Percentiles rank a stretch among this genome's conserved stretches.
Evolutionary conservation across 805 yeast species (phyloP).

Genomic region (Wickerhamomyces hampshirensis): DNA sequence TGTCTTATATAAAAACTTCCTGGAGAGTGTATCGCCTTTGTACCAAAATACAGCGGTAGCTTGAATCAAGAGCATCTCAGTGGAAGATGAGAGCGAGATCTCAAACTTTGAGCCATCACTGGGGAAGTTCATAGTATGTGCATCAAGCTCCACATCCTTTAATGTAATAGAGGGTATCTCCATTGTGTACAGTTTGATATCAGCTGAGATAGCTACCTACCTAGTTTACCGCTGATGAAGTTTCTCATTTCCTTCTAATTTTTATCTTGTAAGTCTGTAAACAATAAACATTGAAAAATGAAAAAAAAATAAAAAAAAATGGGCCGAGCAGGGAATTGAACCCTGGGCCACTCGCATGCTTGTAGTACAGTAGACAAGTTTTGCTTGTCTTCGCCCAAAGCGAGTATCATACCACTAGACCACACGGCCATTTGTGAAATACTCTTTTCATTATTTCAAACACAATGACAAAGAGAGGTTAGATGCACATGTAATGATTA

Average conservation of each 20-base stretch:
- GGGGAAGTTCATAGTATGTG: conserved; percentile 4
- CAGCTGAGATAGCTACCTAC: background rate
- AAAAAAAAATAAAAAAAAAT: conserved; percentile 3
- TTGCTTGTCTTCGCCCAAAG: conserved; percentile 25
- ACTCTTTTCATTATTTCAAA: background rate
- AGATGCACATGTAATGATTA: too few species aligned
- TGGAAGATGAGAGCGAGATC: conserved; percentile 6
- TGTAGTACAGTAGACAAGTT: conserved; percentile 7
- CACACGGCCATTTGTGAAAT: conserved; percentile 22
- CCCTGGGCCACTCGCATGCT: conserved; percentile 25
- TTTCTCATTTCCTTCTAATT: too few species aligned
- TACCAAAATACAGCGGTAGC: conserved; percentile 32
- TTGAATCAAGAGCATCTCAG: conserved; percentile 15
- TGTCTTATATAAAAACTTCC: conserved; percentile 46
- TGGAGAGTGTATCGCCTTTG: conserved; percentile 43
- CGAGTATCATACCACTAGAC: conserved; percentile 30
- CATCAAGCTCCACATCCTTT: conserved; percentile 9
- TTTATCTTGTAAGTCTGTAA: too few species aligned
- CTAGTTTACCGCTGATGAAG: too few species aligned
- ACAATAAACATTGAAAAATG: background rate
- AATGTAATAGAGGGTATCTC: conserved; percentile 6
- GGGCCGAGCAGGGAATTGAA: conserved; percentile 24
- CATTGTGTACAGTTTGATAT: conserved; percentile 1
- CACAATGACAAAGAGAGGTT: too few species aligned
- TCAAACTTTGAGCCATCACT: conserved; percentile 1